These are phyloP conservation scores for Neofusicoccum cordaticola DNA, from an alignment of 2,329 filamentous ascomycete species.

Conservation along the genomic window DNA sequence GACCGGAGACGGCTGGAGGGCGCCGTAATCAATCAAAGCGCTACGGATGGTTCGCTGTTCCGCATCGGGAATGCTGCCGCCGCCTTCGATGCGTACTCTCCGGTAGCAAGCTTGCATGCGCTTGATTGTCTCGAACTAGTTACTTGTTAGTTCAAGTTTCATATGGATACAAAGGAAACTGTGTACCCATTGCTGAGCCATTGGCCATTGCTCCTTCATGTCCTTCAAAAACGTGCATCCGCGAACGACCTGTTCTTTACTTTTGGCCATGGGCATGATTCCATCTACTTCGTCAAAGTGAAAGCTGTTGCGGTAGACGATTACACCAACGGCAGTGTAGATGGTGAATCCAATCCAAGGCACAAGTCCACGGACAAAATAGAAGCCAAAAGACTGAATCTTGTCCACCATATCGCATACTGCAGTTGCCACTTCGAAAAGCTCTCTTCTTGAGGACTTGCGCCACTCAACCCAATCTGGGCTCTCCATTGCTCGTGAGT, in stretches of 20 bases:
- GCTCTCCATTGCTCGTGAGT: background rate
- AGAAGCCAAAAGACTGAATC: conserved; percentile 40
- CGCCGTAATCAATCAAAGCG: conserved; percentile 42
- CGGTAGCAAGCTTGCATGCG: conserved; percentile 43
- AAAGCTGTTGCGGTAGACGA: conserved; percentile 40
- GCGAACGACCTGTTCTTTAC: conserved; percentile 33
- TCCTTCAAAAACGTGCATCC: conserved; percentile 39
- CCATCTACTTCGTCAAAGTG: conserved; percentile 31
- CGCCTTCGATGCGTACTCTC: conserved; percentile 33
- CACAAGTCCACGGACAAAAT: conserved; percentile 39
- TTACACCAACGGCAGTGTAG: conserved; percentile 40
- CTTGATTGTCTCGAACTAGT: conserved; percentile 41
- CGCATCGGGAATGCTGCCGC: conserved; percentile 32
- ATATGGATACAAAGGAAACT: background rate
- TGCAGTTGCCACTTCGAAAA: conserved; percentile 36
- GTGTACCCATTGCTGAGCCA: conserved; percentile 40
- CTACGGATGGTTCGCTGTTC: conserved; percentile 36
- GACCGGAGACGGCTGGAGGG: conserved; percentile 38
- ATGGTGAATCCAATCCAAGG: conserved; percentile 44
- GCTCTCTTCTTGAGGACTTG: conserved; percentile 33
- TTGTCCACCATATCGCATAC: conserved; percentile 42
- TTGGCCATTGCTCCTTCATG: conserved; percentile 42
- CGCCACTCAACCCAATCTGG: conserved; percentile 35
- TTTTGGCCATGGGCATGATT: conserved; percentile 28
- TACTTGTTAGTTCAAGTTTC: background rate